Evolutionary conservation across 176 grass and related monocot species (phyloP).

Genomic region (Oryza rufipogon): DNA sequence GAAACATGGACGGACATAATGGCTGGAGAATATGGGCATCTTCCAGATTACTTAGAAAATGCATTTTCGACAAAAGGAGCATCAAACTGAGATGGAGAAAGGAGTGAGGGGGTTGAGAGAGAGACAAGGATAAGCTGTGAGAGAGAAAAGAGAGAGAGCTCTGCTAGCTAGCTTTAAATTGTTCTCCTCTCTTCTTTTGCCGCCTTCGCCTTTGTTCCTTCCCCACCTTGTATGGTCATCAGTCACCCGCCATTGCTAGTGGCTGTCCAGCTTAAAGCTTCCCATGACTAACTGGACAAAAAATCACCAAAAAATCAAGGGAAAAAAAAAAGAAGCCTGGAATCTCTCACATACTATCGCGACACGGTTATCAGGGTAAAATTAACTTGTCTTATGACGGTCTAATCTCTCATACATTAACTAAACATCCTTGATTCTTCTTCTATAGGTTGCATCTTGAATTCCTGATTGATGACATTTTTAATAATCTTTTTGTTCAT

Average conservation of each 20-base stretch:
- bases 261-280: constrained; percentile 66
- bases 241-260: constrained; percentile 42
- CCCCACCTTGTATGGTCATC: constrained; percentile 65
- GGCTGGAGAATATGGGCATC: constrained; percentile 37
- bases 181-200: constrained; percentile 57
- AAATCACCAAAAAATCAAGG: constrained; percentile 16
- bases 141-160: not conserved
- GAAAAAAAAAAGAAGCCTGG: constrained; percentile 13
- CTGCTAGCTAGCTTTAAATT: constrained; percentile 54
- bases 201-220: constrained; percentile 64
- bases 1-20: constrained; percentile 28
- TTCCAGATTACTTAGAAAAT: constrained; percentile 36
- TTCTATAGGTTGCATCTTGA: not conserved
- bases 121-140: constrained; percentile 26
- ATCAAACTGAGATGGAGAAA: constrained; percentile 32
- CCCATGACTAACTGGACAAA: constrained; percentile 39
- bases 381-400: too few species aligned
- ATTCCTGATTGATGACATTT: not conserved
- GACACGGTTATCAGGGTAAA: too few species aligned
- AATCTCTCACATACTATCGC: constrained; percentile 9
- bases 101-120: constrained; percentile 13
- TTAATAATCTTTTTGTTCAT: not conserved
- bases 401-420: constrained; percentile 13
- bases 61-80: constrained; percentile 25
- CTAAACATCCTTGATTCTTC: not conserved